Evolutionary conservation across 2,329 filamentous ascomycete genomes (phyloP).

Genomic region (Dactylellina leptospora): DNA sequence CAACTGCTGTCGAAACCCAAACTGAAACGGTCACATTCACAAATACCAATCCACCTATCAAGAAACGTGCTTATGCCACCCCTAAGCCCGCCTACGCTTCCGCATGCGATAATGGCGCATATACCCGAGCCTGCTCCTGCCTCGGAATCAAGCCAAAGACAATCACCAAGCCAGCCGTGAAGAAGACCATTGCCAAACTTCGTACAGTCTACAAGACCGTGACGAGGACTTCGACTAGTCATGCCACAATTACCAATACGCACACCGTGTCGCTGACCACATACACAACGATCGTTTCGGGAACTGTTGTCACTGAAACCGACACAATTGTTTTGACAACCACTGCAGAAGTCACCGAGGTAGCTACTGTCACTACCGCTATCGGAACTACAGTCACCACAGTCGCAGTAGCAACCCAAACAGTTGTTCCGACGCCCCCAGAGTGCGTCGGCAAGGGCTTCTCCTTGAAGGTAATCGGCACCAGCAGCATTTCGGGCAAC

Average conservation of each 20-base stretch:
- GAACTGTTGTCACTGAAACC: conserved; percentile 23
- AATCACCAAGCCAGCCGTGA: conserved; percentile 28
- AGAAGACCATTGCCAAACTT: conserved; percentile 24
- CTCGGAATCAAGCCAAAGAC: conserved; percentile 36
- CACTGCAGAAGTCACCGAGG: conserved; percentile 16
- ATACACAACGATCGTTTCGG: conserved; percentile 29
- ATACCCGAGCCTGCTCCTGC: conserved; percentile 47
- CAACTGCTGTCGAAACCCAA: too few species aligned
- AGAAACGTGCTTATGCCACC: not conserved
- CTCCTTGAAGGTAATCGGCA: not conserved
- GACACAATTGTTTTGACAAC: conserved; percentile 27
- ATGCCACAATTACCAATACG: conserved; percentile 11
- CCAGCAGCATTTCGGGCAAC: not conserved
- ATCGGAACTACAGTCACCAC: conserved; percentile 7
- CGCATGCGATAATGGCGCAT: conserved; percentile 19
- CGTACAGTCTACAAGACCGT: conserved; percentile 19
- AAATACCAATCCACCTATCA: not conserved
- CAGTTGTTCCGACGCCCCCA: conserved; percentile 22
- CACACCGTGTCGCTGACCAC: conserved; percentile 8
- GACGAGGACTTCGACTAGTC: not conserved
- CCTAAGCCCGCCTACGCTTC: conserved; percentile 33
- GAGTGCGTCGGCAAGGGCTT: conserved; percentile 25
- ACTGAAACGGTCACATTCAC: conserved; percentile 26
- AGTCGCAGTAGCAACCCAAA: conserved; percentile 15
- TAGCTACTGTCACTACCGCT: conserved; percentile 6